Evolutionary conservation across 1,284 basidiomycete genomes (phyloP).

Genomic region (Hemileia vastatrix): DNA sequence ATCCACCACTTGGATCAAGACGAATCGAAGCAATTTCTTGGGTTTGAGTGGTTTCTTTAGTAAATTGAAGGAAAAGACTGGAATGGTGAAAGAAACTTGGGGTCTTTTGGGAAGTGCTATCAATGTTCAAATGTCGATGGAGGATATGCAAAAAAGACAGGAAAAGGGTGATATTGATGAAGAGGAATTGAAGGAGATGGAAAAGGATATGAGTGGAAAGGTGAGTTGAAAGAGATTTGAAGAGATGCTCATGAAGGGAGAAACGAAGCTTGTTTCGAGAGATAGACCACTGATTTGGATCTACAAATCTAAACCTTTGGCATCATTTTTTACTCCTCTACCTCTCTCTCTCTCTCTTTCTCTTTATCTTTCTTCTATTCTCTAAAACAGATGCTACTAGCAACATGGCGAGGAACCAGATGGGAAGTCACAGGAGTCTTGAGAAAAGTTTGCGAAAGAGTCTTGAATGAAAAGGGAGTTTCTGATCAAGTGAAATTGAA

Average conservation of each 20-base stretch:
- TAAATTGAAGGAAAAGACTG: slow-evolving; percentile 83
- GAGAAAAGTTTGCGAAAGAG: slow-evolving; percentile 56
- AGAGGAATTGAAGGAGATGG: slow-evolving; percentile 58
- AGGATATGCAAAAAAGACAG: slow-evolving; percentile 86
- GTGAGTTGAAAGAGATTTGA: too few species aligned
- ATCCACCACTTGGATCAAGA: slow-evolving; percentile 82
- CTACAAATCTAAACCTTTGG: too few species aligned
- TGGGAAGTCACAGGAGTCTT: slow-evolving; percentile 58
- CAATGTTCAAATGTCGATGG: slow-evolving; percentile 49
- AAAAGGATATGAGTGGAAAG: slow-evolving; percentile 89
- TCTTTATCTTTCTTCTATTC: slow-evolving; percentile 10
- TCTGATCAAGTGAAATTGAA: slow-evolving; percentile 61
- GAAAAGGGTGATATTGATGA: slow-evolving; percentile 80
- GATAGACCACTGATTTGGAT: too few species aligned
- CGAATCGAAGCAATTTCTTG: slow-evolving; percentile 74
- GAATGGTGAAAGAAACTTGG: slow-evolving; percentile 52
- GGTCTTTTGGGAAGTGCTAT: slow-evolving; percentile 51
- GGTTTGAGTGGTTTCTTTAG: slow-evolving; percentile 82
- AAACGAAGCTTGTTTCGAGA: too few species aligned
- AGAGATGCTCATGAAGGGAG: too few species aligned
- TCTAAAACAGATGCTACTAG: slow-evolving; percentile 63
- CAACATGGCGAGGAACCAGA: slow-evolving; percentile 86
- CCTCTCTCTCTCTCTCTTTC: not conserved
- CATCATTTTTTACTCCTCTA: not conserved
- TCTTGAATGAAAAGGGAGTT: slow-evolving; percentile 63